Base-by-base conservation (phyloP, 345 rosid genomes). In the Sapria himalayana region DNA sequence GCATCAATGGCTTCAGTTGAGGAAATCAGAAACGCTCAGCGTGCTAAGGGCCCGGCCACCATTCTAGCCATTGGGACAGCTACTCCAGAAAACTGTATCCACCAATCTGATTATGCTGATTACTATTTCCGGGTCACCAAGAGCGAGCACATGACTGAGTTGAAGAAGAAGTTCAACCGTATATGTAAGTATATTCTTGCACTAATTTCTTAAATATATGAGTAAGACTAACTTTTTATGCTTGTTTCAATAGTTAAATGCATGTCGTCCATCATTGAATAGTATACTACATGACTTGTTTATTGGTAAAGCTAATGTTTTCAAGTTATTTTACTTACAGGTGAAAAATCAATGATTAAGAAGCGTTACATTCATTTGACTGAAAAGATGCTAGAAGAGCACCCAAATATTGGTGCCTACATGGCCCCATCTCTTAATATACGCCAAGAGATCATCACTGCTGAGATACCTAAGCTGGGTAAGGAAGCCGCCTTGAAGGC, bases 61-160 rank as follows among this genome's bases (percentile, higher is more conserved):
- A 41, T 75, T 18, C 54, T 75, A 14, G 72, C 72, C 25, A 72
- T 75, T n/a, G 85, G 85, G 12, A 75, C 85, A 0, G 76, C 85
- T 34, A 69, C 71, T 13, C 85, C 85, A 0, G 33, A 55, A 19
- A 55, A 75, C 59, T 60, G 69, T 51, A 58, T 75, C 37, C 0
- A 12, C 39, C 85, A 75, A 49, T 63, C 67, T 0, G 78, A 72
- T 27, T 75, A 72, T 24, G 79, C 85, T 0, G 79, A 71, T 39
- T 75, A 63, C 59, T 75, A 75, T 57, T 75, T 75, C 62, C 54
- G 73, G 10, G 63, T 75, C 61, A 75, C 85, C 45, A 72, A 75
- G 38, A 65, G 73, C 55, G 79, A 72, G 39, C 85, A 75, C 58
- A 66, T 65, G 85, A 64, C 72, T n/a, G 76, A 72, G 29, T 76